Base-by-base conservation (phyloP, 2,329 filamentous ascomycete species). In the Diaporthe eres region DNA sequence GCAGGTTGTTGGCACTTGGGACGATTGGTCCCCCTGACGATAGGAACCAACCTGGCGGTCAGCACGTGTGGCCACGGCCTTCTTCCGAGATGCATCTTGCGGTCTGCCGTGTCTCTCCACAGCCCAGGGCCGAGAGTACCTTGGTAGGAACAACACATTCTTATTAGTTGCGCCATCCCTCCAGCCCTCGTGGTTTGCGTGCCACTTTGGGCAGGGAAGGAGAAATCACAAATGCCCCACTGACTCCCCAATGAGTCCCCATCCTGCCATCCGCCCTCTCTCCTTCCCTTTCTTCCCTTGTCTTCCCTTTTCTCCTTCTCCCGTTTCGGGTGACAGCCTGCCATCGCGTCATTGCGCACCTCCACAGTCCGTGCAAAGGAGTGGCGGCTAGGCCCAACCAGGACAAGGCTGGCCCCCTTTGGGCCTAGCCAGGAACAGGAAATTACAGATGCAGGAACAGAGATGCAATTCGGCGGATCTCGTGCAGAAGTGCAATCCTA, bases 371-470 rank as follows among this genome's bases (percentile, higher is more conserved):
- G 71, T 72, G 71, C 71, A 55, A 28, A 63, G 25, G 34, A 63
- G 71, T 22, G 34, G 5, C 15, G 10, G 39, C 49, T 65, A 65
- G 13, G 71, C 71, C 34, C 1, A 25, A 37, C 61, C 8, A 28
- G 71, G 71, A 31, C 28, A 37, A 28, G 34, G 17, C 28, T 47
- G 13, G 4, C 17, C 37, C 53, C 25, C 13, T 37, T 65, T 57
- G n/a, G 58, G 57, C 49, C n/a, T 70, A 70, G 65, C 65, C 65
- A 70, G 65, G 65, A 70, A 70, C 65, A 19, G 49, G 65, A 70
- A 55, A 70, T 70, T 70, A 39, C 65, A 55, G 47, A 73, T 55
- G 71, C 71, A 73, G 71, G 71, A 73, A 73, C 71, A 57, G 53
- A 42, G 47, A 31, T 17, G 25, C 58, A 31, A 42, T 42, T 39